A percentile compares a stretch with the other conserved stretches of the same genome.
These are phyloP conservation scores for Hordeum pubiflorum DNA, from an alignment of 202 grass and related monocot species.

Conservation along the genomic window DNA sequence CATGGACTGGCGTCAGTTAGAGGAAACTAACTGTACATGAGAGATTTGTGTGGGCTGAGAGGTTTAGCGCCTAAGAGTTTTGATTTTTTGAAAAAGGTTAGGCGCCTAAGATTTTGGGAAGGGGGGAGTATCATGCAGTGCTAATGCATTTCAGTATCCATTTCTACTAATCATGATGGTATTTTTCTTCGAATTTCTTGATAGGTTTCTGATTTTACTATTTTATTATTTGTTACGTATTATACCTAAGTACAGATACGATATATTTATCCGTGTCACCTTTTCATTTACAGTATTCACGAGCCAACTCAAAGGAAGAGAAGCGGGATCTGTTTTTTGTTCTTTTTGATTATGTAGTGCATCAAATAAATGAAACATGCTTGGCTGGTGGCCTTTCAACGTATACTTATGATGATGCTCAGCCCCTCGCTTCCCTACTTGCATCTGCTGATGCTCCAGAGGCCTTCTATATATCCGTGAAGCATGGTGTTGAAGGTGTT, in stretches of 20 bases:
- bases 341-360: slow-evolving; percentile 79
- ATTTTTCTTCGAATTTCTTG: slow-evolving; percentile 12
- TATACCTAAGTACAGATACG: too few species aligned
- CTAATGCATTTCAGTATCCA: background rate
- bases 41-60: too few species aligned
- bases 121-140: background rate
- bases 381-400: slow-evolving; percentile 56
- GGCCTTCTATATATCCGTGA: slow-evolving; percentile 86
- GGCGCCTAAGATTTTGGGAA: too few species aligned
- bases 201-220: background rate
- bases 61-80: too few species aligned
- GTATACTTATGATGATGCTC: slow-evolving; percentile 75
- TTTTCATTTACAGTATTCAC: slow-evolving; percentile 45
- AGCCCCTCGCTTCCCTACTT: slow-evolving; percentile 75
- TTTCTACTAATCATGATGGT: background rate
- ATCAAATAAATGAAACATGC: slow-evolving; percentile 90
- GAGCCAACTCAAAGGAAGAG: slow-evolving; percentile 80
- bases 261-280: too few species aligned
- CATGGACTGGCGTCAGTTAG: too few species aligned
- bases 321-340: slow-evolving; percentile 82
- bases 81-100: too few species aligned
- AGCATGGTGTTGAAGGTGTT: slow-evolving; percentile 73
- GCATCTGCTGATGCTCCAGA: slow-evolving; percentile 78
- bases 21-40: too few species aligned
- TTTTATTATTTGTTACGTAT: too few species aligned